Evolutionary conservation across 208 protist genomes (phyloP), one percentile per base, ranked within the genome.

Genomic region (Phytomonas serpens): DNA sequence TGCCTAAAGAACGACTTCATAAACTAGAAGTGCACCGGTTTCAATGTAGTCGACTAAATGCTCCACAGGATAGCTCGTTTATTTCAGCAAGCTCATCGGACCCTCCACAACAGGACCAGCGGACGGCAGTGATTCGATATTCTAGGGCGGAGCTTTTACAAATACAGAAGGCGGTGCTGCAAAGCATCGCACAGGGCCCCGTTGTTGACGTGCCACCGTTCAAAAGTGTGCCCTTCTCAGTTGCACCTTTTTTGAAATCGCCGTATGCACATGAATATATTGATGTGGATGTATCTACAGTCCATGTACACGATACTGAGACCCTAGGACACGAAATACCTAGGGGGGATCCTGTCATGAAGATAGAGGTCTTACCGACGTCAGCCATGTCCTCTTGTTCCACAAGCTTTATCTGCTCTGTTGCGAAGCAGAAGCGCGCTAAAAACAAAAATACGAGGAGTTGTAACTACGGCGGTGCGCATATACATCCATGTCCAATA

Each of bases 191-290:
- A 4, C 67, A 65, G 3, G 81, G 74, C 47, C 76, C 70, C 40
- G 57, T 84, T 64, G 78, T 80, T 5, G 81, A 87, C 14, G 72
- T 69, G 34, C 81, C 83, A 27, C 86, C 83, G 3, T 87, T 87
- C 66, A 29, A 72, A 1, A 76, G 78, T 16, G 68, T 92, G 1
- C 86, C 86, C 10, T 74, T 72, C 38, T 73, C 65, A 32, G 81
- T 89, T 65, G 81, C 67, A 0, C 69, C 47, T 13, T 73, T 89
- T 16, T 71, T 88, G 31, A 47, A 61, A 4, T 66, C 77, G 34
- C 77, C 82, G 5, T 78, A 77, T 62, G 79, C 82, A 31, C 71
- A 84, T 37, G 85, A 90, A 72, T 87, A 79, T 66, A 51, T 87
- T 3, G 69, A 90, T 62, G 75, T 88, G 19, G 85, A 87, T 31